Base-by-base conservation (phyloP, 2,329 filamentous ascomycete genomes). In the Trichoderma cornu-damae region DNA sequence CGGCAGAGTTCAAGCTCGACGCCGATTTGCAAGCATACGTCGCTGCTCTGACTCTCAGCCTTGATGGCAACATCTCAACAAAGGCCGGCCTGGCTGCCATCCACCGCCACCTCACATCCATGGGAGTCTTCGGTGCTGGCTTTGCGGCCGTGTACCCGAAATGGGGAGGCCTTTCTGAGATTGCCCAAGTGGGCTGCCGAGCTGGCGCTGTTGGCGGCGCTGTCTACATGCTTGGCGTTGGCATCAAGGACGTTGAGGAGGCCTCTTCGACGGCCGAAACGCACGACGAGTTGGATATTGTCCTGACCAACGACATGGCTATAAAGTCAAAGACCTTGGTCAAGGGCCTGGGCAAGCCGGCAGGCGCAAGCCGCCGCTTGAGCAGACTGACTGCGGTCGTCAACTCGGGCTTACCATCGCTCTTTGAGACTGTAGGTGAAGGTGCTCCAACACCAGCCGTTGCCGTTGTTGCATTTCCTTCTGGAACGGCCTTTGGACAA, bases 141-240 rank as follows among this genome's bases (percentile, higher is more conserved):
- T 97, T 97, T 69, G 89, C 89, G 51, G 89, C 90, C 46, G 84
- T 99, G 11, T 83, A 96, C 63, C 87, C 92, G 20, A 96, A 96
- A 77, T 99, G 91, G 87, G 93, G 93, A 46, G 91, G 93, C 26
- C 79, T 88, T 46, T 88, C 90, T 30, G 93, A 99, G 72, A 84
- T 97, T 59, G 85, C 89, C 28, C 93, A 99, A 75, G 91, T 96
- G 22, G 89, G 86, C 4, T 97, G 94, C 69, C 88, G 93, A 64
- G 90, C 93, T 37, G 86, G 87, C 61, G 93, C 93, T 18, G 94
- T 99, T 6, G 93, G 93, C 34, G 94, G 94, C 47, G 90, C 86
- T 9, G 83, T 95, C 3, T 97, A 97, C 73, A 89, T 96, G 70
- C 82, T 97, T 14, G 88, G 85, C 42, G 87, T 86, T 48, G 85